These are phyloP conservation scores for Bromus sterilis DNA, from an alignment of 176 grass and related monocot species.

Conservation along the genomic window DNA sequence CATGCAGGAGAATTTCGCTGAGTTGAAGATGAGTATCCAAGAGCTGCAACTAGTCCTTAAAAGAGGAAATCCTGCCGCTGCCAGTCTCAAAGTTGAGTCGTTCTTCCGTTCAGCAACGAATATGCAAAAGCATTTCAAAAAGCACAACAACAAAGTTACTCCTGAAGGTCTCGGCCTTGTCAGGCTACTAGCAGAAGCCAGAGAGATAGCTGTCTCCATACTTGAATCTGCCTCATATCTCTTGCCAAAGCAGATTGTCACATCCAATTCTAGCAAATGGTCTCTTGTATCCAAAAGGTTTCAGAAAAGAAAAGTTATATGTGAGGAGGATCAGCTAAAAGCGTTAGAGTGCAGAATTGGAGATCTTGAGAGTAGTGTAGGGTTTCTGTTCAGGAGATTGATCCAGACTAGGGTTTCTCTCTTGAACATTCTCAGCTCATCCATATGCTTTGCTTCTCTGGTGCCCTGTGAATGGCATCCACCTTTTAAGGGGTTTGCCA, in stretches of 20 bases:
- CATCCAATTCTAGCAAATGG: slow-evolving; percentile 21
- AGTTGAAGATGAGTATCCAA: slow-evolving; percentile 8
- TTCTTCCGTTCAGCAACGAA: slow-evolving; percentile 19
- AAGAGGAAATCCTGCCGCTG: not conserved
- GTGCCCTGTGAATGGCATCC: not conserved
- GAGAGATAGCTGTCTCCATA: not conserved
- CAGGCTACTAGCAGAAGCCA: slow-evolving; percentile 19
- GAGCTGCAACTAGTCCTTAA: not conserved
- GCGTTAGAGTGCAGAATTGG: slow-evolving; percentile 22
- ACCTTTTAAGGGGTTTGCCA: slow-evolving; percentile 1
- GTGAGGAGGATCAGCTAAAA: slow-evolving; percentile 29
- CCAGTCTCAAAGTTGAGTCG: not conserved
- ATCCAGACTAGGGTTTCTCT: slow-evolving; percentile 41
- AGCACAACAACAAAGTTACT: not conserved
- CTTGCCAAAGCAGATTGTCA: slow-evolving; percentile 15
- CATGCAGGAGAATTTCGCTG: not conserved
- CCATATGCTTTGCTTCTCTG: not conserved
- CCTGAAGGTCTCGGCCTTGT: not conserved
- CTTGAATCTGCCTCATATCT: slow-evolving; percentile 13
- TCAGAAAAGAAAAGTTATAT: slow-evolving; percentile 17
- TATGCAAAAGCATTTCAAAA: slow-evolving; percentile 29
- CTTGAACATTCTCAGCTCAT: slow-evolving; percentile 44
- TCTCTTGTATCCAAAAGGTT: slow-evolving; percentile 34
- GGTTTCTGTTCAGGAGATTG: slow-evolving; percentile 24
- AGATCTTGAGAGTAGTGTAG: slow-evolving; percentile 21